Evolutionary conservation across 164 flowering plant species (phyloP).

Genomic region (Dillenia turbinata): DNA sequence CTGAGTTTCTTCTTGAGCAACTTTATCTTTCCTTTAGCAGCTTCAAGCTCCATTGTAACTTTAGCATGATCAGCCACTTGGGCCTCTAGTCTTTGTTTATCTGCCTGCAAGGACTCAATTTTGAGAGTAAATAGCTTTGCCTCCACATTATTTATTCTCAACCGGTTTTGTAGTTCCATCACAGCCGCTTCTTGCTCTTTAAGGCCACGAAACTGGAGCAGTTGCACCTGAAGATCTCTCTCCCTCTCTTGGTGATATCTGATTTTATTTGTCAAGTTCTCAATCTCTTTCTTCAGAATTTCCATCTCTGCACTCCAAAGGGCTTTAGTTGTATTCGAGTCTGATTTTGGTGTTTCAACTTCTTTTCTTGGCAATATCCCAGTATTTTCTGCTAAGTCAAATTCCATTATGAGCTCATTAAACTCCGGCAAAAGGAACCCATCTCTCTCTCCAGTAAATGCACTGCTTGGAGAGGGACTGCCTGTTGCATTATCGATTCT

Average conservation of each 20-base stretch:
- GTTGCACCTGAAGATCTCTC: slow-evolving; percentile 57
- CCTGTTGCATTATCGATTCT: slow-evolving; percentile 13
- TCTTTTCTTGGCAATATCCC: slow-evolving; percentile 31
- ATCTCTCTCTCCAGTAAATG: slow-evolving; percentile 41
- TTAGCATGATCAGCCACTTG: slow-evolving; percentile 57
- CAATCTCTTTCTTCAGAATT: slow-evolving; percentile 55
- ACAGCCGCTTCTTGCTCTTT: slow-evolving; percentile 73
- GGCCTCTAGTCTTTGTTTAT: slow-evolving; percentile 56
- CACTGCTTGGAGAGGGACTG: slow-evolving; percentile 37
- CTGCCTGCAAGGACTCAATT: slow-evolving; percentile 73
- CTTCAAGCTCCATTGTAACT: slow-evolving; percentile 60
- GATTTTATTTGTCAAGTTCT: slow-evolving; percentile 39
- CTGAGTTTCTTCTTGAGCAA: slow-evolving; percentile 60
- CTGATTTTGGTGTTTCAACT: slow-evolving; percentile 18
- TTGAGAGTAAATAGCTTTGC: slow-evolving; percentile 60
- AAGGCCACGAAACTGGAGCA: slow-evolving; percentile 88
- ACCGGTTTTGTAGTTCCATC: slow-evolving; percentile 75
- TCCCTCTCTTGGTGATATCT: slow-evolving; percentile 67
- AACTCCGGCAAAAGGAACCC: slow-evolving; percentile 57
- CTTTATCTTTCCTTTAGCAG: slow-evolving; percentile 57
- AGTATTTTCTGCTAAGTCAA: slow-evolving; percentile 18
- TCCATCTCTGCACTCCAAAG: slow-evolving; percentile 17
- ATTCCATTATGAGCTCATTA: slow-evolving; percentile 48
- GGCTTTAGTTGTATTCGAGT: slow-evolving; percentile 16
- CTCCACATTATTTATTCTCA: slow-evolving; percentile 65